Evolutionary conservation across 345 rosid species (phyloP).

Genomic region (Trapa incisa): DNA sequence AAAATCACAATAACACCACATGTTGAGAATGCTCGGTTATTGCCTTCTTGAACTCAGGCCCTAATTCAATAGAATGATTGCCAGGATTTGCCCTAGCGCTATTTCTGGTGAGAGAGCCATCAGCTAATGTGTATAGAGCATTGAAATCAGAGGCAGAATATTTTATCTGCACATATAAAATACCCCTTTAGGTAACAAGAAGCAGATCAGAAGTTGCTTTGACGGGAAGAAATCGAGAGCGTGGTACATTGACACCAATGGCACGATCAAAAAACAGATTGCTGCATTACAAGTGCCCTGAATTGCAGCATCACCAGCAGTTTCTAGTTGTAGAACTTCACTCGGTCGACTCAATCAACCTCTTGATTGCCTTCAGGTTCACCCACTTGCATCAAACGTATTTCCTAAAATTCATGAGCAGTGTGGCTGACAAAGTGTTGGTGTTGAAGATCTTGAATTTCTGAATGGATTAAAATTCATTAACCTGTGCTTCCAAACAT

Average conservation of each 20-base stretch:
- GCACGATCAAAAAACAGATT: slow-evolving; percentile 75
- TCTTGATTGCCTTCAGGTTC: slow-evolving; percentile 80
- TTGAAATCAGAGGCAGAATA: background rate
- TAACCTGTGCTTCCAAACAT: slow-evolving; percentile 28
- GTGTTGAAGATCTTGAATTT: slow-evolving; percentile 99
- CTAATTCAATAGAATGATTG: slow-evolving; percentile 80
- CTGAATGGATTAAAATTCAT: slow-evolving; percentile 95
- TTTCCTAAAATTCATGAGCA: background rate
- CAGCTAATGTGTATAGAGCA: slow-evolving; percentile 46
- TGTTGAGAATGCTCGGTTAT: background rate
- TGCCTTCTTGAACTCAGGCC: slow-evolving; percentile 96
- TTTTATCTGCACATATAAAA: background rate
- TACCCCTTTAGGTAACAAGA: slow-evolving; percentile 30
- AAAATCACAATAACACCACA: background rate
- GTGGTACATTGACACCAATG: slow-evolving; percentile 78
- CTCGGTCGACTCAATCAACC: slow-evolving; percentile 51
- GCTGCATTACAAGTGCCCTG: slow-evolving; percentile 34
- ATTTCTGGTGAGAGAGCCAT: slow-evolving; percentile 66
- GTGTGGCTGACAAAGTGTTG: slow-evolving; percentile 68
- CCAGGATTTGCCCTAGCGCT: slow-evolving; percentile 59
- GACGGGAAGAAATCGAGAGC: slow-evolving; percentile 87
- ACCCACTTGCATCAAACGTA: slow-evolving; percentile 57
- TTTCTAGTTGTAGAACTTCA: slow-evolving; percentile 95
- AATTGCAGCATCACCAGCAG: slow-evolving; percentile 94
- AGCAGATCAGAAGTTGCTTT: slow-evolving; percentile 93